These are phyloP conservation scores for Colletotrichum truncatum DNA, from an alignment of 2,329 filamentous ascomycete genomes.

Conservation along the genomic window DNA sequence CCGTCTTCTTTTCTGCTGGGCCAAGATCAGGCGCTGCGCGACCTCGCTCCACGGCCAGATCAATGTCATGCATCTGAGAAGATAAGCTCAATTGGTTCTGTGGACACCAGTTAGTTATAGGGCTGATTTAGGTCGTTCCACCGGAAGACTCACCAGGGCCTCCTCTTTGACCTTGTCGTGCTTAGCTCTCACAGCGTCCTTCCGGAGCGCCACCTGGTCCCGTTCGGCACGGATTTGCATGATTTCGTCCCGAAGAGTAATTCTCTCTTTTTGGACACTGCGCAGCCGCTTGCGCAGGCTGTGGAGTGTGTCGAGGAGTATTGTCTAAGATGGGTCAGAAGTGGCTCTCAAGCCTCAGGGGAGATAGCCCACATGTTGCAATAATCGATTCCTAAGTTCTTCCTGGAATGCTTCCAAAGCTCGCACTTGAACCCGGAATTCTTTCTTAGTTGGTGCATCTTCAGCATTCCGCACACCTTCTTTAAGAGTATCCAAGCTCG, in stretches of 20 bases:
- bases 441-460: conserved; percentile 58
- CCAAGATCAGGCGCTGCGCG: conserved; percentile 57
- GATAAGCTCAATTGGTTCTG: conserved; percentile 63
- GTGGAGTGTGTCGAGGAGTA: conserved; percentile 67
- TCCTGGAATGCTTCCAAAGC: conserved; percentile 68
- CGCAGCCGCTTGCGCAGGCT: conserved; percentile 66
- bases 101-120: conserved; percentile 15
- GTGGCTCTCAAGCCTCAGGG: conserved; percentile 21
- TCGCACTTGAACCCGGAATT: conserved; percentile 63
- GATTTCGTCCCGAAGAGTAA: conserved; percentile 68
- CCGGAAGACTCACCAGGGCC: conserved; percentile 53
- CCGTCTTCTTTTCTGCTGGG: conserved; percentile 54
- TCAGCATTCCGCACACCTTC: conserved; percentile 48
- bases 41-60: conserved; percentile 63
- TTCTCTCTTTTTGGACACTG: conserved; percentile 65
- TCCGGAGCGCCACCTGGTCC: conserved; percentile 69
- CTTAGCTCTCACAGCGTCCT: conserved; percentile 69
- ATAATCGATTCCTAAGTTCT: conserved; percentile 62
- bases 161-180: conserved; percentile 65
- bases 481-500: conserved; percentile 57
- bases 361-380: conserved; percentile 64
- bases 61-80: conserved; percentile 68
- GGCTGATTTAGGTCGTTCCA: neutral
- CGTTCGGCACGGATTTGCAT: conserved; percentile 66
- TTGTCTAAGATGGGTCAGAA: conserved; percentile 50